Conservation (phyloP, 352 stramenopile genomes). For the Phytophthora macrochlamydospora region DNA sequence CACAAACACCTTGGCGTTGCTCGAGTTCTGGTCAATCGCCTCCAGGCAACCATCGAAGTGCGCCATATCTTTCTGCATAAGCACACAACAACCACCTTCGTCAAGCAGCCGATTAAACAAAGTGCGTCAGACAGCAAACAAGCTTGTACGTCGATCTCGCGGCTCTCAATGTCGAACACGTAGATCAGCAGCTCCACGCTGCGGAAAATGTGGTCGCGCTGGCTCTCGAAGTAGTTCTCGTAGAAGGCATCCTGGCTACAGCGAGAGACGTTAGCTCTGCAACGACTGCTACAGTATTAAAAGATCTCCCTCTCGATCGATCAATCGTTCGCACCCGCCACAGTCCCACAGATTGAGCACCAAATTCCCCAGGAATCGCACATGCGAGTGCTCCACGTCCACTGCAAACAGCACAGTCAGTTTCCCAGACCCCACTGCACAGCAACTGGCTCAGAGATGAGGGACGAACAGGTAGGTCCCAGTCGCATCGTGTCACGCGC, state of each 20-base stretch:
- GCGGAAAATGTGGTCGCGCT: slow-evolving; percentile 99
- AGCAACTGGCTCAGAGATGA: neutral
- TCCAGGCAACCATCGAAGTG: slow-evolving; percentile 98
- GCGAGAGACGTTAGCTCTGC: neutral
- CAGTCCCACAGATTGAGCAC: slow-evolving; percentile 99
- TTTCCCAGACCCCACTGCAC: neutral
- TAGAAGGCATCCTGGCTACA: slow-evolving; percentile 98
- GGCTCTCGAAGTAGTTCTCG: slow-evolving; percentile 98
- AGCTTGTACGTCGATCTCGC: slow-evolving; percentile 66
- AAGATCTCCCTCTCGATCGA: slow-evolving; percentile 8
- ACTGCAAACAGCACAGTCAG: slow-evolving; percentile 49
- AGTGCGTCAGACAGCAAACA: neutral
- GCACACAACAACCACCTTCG: slow-evolving; percentile 10
- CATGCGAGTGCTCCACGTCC: slow-evolving; percentile 92
- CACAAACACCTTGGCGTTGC: slow-evolving; percentile 98
- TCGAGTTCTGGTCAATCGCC: slow-evolving; percentile 98
- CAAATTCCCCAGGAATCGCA: slow-evolving; percentile 97
- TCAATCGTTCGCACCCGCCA: slow-evolving; percentile 68
- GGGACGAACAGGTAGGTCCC: slow-evolving; percentile 87
- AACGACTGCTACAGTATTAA: slow-evolving; percentile 7
- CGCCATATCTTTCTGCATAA: slow-evolving; percentile 95
- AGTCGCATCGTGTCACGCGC: slow-evolving; percentile 98
- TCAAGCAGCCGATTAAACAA: neutral
- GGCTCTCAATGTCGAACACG: slow-evolving; percentile 98
- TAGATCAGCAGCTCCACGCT: slow-evolving; percentile 99